These are phyloP conservation scores for Yamadazyma insecticola DNA, from an alignment of 805 yeast species.

Conservation along the genomic window DNA sequence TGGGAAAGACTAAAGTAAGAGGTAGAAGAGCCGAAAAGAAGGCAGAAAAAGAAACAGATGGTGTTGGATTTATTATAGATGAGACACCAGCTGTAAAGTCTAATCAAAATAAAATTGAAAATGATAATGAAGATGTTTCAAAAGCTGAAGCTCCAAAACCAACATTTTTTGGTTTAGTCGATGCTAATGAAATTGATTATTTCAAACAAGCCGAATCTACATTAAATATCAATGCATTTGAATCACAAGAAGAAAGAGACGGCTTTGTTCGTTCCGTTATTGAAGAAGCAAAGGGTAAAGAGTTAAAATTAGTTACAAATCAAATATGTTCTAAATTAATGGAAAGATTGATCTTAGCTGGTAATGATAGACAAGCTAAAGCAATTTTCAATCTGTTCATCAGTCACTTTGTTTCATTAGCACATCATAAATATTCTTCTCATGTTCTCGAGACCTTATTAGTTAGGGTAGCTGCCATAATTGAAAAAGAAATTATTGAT, in stretches of 20 bases:
- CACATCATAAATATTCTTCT: slow-evolving; percentile 87
- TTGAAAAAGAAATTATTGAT: slow-evolving; percentile 66
- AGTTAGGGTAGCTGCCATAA: slow-evolving; percentile 65
- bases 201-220: slow-evolving; percentile 91
- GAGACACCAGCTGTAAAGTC: slow-evolving; percentile 8
- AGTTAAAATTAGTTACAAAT: slow-evolving; percentile 85
- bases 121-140: slow-evolving; percentile 1
- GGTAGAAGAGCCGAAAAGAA: slow-evolving; percentile 40
- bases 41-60: slow-evolving; percentile 15
- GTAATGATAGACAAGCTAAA: slow-evolving; percentile 62
- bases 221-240: slow-evolving; percentile 75
- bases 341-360: slow-evolving; percentile 74
- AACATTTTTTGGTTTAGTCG: slow-evolving; percentile 79
- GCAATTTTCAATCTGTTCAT: slow-evolving; percentile 60
- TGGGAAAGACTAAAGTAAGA: slow-evolving; percentile 23
- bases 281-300: slow-evolving; percentile 85
- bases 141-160: slow-evolving; percentile 8
- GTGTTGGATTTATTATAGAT: slow-evolving; percentile 11
- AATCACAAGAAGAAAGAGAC: slow-evolving; percentile 61
- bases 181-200: slow-evolving; percentile 79
- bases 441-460: slow-evolving; percentile 88
- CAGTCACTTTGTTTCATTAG: slow-evolving; percentile 71
- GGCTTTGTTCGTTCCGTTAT: slow-evolving; percentile 74
- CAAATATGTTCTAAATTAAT: slow-evolving; percentile 91
- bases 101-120: slow-evolving; percentile 1